A percentile compares a stretch with the other conserved stretches of the same genome.
Evolutionary conservation across 805 yeast species (phyloP).

Genomic region (Yueomyces sp.): DNA sequence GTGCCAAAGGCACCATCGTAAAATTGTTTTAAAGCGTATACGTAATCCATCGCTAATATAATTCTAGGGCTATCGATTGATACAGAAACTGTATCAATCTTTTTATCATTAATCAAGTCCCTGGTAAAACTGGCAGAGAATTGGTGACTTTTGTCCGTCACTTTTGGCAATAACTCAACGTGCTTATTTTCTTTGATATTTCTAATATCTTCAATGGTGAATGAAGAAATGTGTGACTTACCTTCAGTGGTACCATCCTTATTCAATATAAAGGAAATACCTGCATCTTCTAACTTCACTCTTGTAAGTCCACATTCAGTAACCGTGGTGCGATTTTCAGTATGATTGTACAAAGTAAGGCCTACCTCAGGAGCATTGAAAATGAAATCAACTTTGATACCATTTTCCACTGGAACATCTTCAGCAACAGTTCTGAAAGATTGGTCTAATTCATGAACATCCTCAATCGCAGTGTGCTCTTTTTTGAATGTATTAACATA

Average conservation of each 20-base stretch:
- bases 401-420: background rate
- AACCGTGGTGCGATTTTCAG: conserved; percentile 26
- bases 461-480: conserved; percentile 12
- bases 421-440: conserved; percentile 2
- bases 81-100: conserved; percentile 37
- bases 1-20: conserved; percentile 23
- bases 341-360: conserved; percentile 44
- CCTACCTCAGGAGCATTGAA: conserved; percentile 55
- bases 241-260: conserved; percentile 45
- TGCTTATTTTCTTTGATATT: conserved; percentile 50
- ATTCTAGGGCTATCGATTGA: conserved; percentile 71
- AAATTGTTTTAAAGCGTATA: conserved; percentile 61
- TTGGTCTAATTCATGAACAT: conserved; percentile 2
- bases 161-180: conserved; percentile 67
- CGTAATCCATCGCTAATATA: conserved; percentile 74
- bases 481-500: conserved; percentile 41
- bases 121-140: conserved; percentile 44
- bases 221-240: conserved; percentile 52
- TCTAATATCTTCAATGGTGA: conserved; percentile 68
- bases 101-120: conserved; percentile 27
- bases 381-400: conserved; percentile 24
- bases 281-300: conserved; percentile 47
- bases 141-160: conserved; percentile 51
- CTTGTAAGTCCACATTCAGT: conserved; percentile 35
- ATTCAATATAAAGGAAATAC: conserved; percentile 35